A percentile compares a stretch with the other conserved stretches of the same genome.
Evolutionary conservation across 2,329 filamentous ascomycete species (phyloP).

Genomic region (Colletotrichum chrysophilum): DNA sequence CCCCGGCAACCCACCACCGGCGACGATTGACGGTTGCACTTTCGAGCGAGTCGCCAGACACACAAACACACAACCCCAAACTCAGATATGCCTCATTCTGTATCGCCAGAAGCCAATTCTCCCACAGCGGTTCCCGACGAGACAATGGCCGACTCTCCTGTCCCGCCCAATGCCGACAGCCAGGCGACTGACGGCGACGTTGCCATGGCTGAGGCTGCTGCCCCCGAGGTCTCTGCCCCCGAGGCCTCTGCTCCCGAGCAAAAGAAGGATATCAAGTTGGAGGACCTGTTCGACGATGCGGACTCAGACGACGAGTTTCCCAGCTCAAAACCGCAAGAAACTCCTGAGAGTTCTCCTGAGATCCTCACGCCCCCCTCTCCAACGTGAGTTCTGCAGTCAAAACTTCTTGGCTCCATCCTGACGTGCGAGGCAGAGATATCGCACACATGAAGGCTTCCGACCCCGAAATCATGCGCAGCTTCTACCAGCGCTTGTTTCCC

Average conservation of each 20-base stretch:
- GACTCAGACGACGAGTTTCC: conserved; percentile 69
- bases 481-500: conserved; percentile 95
- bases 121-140: conserved; percentile 35
- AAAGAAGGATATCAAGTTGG: conserved; percentile 57
- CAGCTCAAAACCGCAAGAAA: conserved; percentile 47
- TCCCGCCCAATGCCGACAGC: conserved; percentile 31
- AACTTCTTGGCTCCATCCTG: background rate
- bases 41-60: background rate
- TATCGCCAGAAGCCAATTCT: conserved; percentile 34
- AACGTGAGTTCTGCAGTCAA: conserved; percentile 37
- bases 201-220: conserved; percentile 41
- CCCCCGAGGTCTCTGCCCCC: conserved; percentile 33
- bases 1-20: background rate
- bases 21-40: background rate
- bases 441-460: conserved; percentile 63
- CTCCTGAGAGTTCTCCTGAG: conserved; percentile 45
- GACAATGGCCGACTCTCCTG: conserved; percentile 36
- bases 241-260: conserved; percentile 25
- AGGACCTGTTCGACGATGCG: conserved; percentile 63
- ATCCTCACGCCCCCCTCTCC: conserved; percentile 44
- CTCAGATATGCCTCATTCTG: conserved; percentile 51
- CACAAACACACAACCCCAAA: background rate
- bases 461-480: conserved; percentile 86
- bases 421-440: conserved; percentile 30
- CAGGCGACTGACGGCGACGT: conserved; percentile 40